Evolutionary conservation across 805 yeast genomes (phyloP).

Genomic region (Ogataea trehalophila): DNA sequence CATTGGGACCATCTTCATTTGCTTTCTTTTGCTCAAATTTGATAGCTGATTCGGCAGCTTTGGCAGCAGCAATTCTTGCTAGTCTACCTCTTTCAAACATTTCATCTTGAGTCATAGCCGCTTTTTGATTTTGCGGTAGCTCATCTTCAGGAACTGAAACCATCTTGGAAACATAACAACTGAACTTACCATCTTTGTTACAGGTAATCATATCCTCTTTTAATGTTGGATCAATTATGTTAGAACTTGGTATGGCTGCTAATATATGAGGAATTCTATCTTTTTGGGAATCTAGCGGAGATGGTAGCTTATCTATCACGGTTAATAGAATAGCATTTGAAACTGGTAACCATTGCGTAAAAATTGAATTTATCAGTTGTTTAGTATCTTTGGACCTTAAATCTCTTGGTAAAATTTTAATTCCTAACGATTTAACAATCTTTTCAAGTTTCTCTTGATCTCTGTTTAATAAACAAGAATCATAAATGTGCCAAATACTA

Average conservation of each 20-base stretch:
- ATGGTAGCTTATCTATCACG: conserved; percentile 80
- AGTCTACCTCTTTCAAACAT: conserved; percentile 55
- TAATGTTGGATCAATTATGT: conserved; percentile 44
- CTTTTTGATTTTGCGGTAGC: conserved; percentile 53
- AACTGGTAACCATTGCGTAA: conserved; percentile 94
- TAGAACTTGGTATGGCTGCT: conserved; percentile 48
- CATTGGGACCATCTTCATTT: conserved; percentile 1
- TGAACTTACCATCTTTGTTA: conserved; percentile 56
- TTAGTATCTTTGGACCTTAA: conserved; percentile 73
- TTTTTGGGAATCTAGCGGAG: conserved; percentile 73
- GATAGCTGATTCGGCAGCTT: conserved; percentile 53
- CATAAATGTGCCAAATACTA: conserved; percentile 88
- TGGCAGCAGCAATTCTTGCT: conserved; percentile 64
- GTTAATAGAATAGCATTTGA: conserved; percentile 80
- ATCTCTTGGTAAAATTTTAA: conserved; percentile 71
- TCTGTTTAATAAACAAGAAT: conserved; percentile 57
- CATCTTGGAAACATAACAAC: conserved; percentile 87
- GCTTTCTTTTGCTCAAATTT: conserved; percentile 25
- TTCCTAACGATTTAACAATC: conserved; percentile 64
- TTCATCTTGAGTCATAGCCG: conserved; percentile 47
- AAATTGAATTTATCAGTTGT: conserved; percentile 54
- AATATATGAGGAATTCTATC: conserved; percentile 66
- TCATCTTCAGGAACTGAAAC: conserved; percentile 80
- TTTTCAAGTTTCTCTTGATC: conserved; percentile 70
- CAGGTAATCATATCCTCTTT: conserved; percentile 59